Evolutionary conservation across 352 stramenopile genomes (phyloP).

Genomic region (Phytophthora fragariaefolia): DNA sequence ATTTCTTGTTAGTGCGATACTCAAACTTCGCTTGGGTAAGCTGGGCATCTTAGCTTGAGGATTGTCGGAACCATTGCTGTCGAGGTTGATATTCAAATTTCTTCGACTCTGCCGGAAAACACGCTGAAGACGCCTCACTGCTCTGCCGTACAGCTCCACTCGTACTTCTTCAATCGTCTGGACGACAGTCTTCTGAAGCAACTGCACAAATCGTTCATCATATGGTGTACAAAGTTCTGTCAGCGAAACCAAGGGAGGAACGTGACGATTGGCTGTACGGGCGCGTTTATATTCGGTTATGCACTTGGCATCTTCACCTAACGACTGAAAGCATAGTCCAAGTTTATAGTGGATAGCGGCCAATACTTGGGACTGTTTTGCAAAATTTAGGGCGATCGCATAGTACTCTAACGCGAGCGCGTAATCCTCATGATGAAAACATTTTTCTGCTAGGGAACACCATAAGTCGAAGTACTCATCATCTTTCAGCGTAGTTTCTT

Average conservation of each 20-base stretch:
- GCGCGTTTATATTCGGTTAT: slow-evolving; percentile 73
- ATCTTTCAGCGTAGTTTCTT: slow-evolving; percentile 47
- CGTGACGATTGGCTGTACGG: slow-evolving; percentile 68
- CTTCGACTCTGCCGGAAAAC: slow-evolving; percentile 61
- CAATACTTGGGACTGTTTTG: slow-evolving; percentile 66
- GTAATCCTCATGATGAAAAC: slow-evolving; percentile 74
- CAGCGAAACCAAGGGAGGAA: slow-evolving; percentile 48
- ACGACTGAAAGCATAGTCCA: slow-evolving; percentile 61
- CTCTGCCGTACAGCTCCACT: slow-evolving; percentile 62
- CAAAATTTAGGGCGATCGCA: slow-evolving; percentile 60
- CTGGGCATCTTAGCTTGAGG: slow-evolving; percentile 27
- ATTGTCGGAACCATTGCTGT: slow-evolving; percentile 8
- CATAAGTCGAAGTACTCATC: slow-evolving; percentile 66
- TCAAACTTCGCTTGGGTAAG: slow-evolving; percentile 24
- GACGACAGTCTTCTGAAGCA: slow-evolving; percentile 52
- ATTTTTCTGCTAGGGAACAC: slow-evolving; percentile 62
- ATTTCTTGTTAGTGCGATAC: slow-evolving; percentile 23
- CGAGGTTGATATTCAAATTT: slow-evolving; percentile 15
- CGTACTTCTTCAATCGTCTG: slow-evolving; percentile 68
- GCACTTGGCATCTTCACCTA: slow-evolving; percentile 57
- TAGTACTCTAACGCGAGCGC: slow-evolving; percentile 67
- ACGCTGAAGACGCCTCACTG: slow-evolving; percentile 63
- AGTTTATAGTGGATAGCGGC: slow-evolving; percentile 63
- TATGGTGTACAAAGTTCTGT: slow-evolving; percentile 52
- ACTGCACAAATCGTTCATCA: slow-evolving; percentile 51